These are phyloP conservation scores for Mucor lusitanicus DNA, from an alignment of 371 early-diverging fungal species.

Conservation along the genomic window DNA sequence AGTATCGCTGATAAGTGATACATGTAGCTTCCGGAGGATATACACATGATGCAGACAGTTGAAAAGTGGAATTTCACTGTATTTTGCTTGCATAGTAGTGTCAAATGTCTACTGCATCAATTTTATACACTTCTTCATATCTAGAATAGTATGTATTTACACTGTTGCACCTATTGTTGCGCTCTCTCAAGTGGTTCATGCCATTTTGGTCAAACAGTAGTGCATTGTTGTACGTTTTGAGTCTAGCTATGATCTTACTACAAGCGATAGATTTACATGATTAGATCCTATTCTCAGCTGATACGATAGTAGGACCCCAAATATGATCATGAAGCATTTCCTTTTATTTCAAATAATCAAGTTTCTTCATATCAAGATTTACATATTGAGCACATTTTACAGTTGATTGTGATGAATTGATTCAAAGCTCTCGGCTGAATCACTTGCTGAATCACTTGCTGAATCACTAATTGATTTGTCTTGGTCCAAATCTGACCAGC, in stretches of 20 bases:
- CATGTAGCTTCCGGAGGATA: neutral
- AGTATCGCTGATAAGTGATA: no score
- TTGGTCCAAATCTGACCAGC: conserved; percentile 2
- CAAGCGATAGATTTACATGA: no score
- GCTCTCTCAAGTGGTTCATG: neutral
- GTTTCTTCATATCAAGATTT: neutral
- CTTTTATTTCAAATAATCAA: neutral
- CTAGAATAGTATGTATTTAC: no score
- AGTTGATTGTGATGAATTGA: conserved; percentile 5
- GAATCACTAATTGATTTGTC: neutral
- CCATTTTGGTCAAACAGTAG: neutral
- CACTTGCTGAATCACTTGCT: neutral
- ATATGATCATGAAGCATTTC: neutral
- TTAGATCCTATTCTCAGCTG: neutral
- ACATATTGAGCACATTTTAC: neutral
- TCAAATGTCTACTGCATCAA: no score
- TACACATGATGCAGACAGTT: neutral
- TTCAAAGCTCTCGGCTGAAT: conserved; percentile 12
- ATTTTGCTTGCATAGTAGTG: no score
- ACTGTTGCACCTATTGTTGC: neutral
- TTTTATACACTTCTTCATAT: no score
- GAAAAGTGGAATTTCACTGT: neutral
- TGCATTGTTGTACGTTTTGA: neutral
- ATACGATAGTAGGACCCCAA: neutral
- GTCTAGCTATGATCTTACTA: no score